These are phyloP conservation scores for Rhynchosporium secalis DNA, from an alignment of 2,329 filamentous ascomycete species.

Conservation along the genomic window DNA sequence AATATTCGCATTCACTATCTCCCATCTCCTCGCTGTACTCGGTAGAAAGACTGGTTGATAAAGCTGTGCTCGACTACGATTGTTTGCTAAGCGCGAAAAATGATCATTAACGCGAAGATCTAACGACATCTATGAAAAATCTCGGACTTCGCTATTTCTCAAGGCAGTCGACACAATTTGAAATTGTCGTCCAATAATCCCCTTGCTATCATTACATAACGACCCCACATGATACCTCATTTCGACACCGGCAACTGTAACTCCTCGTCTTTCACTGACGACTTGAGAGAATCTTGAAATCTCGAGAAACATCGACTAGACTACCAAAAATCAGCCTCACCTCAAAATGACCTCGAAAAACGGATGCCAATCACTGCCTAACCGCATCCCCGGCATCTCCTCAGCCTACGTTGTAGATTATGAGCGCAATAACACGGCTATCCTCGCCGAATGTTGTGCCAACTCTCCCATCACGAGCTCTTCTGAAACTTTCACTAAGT, in stretches of 20 bases:
- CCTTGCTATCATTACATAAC: not conserved
- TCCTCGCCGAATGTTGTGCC: not conserved
- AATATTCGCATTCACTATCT: not conserved
- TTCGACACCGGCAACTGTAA: not conserved
- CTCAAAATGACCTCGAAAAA: not conserved
- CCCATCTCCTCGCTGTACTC: not conserved
- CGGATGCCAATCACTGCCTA: not conserved
- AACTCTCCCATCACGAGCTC: not conserved
- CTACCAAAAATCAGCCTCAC: not conserved
- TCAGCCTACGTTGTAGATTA: not conserved
- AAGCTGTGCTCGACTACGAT: not conserved
- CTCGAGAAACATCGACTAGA: too few relatives aligned
- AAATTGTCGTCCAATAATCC: not conserved
- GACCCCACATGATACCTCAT: not conserved
- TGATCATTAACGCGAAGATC: not conserved
- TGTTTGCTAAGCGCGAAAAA: not conserved
- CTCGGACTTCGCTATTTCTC: too few relatives aligned
- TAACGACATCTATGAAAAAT: not conserved
- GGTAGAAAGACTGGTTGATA: not conserved
- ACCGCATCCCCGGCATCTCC: not conserved
- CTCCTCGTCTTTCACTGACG: not conserved
- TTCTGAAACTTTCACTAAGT: not conserved
- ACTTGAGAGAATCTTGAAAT: not conserved
- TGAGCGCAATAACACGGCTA: not conserved
- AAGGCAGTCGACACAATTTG: too few relatives aligned